phyloP scores from a whole-genome alignment of 805 yeast genomes.

The Kurtzmaniella cleridarum region DNA sequence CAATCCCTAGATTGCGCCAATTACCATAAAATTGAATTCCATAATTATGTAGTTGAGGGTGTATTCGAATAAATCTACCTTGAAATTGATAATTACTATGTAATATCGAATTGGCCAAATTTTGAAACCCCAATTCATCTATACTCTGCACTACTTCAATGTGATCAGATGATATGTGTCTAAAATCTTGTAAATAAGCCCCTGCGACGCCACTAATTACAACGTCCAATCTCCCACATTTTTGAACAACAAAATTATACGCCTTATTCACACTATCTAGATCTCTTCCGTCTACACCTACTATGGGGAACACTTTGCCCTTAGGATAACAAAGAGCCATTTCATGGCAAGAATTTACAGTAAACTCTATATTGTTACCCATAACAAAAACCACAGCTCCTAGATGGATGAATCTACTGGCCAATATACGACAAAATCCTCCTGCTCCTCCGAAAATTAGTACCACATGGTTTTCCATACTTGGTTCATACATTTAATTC shows the following conservation, averaged over 20 bases:
- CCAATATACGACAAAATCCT: slow-evolving; percentile 83
- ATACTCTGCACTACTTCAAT: slow-evolving; percentile 34
- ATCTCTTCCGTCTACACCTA: slow-evolving; percentile 72
- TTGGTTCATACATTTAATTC: not conserved
- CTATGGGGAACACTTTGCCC: slow-evolving; percentile 61
- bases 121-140: slow-evolving; percentile 37
- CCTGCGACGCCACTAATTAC: slow-evolving; percentile 45
- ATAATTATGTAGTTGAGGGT: slow-evolving; percentile 40
- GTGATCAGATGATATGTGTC: slow-evolving; percentile 38
- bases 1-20: slow-evolving; percentile 13
- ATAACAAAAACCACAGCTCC: slow-evolving; percentile 86
- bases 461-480: slow-evolving; percentile 46
- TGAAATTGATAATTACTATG: slow-evolving; percentile 32
- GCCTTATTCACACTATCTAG: slow-evolving; percentile 54
- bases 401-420: slow-evolving; percentile 74
- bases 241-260: slow-evolving; percentile 50
- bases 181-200: slow-evolving; percentile 37
- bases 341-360: slow-evolving; percentile 62
- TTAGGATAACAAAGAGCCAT: slow-evolving; percentile 49
- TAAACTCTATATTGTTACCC: slow-evolving; percentile 68
- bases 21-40: slow-evolving; percentile 29
- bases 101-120: slow-evolving; percentile 37
- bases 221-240: slow-evolving; percentile 37
- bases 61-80: slow-evolving; percentile 43
- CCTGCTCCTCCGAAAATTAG: slow-evolving; percentile 97